Evolutionary conservation across 2,329 filamentous ascomycete species (phyloP), one percentile per base, ranked within the genome.

Genomic region (Calonectria pauciramosa): DNA sequence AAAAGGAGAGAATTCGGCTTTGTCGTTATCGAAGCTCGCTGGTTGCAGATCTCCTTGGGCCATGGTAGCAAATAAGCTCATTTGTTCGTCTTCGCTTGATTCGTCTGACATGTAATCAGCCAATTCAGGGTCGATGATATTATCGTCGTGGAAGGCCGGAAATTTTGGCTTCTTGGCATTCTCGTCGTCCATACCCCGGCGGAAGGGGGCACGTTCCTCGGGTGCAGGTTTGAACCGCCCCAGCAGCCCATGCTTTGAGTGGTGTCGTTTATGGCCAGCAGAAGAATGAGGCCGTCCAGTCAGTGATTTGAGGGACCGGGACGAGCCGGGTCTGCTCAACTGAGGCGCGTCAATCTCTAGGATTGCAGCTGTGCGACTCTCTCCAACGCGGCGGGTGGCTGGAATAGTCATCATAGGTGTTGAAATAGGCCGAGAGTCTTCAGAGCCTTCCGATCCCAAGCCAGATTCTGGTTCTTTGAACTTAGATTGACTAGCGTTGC

Each of bases 91-190:
- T 47, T 94, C 96, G 80, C 95, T 98, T 2, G 96, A 98, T 63
- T 95, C 96, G 83, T 99, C 97, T 9, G 97, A 99, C 89, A 99
- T 94, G 85, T 97, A 99, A 41, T 95, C 94, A 7, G 96, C 96
- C 69, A 99, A 88, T 81, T 99, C 97, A 1, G 97, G 97, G 82
- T 99, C 97, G 79, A 99, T 99, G 79, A 99, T 98, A 82, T 97
- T 99, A 87, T 99, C 97, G 82, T 97, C 96, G 83, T 99, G 97
- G 80, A 99, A 99, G n/a, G 96, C 96, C 20, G 96, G 94, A 44
- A 98, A 90, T 52, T 92, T 92, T 10, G 91, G 87, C 76, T 93
- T 93, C 76, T 90, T 92, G 5, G 89, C 87, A 63, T 89, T 86
- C 73, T 96, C 93, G 68, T 97, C 92, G 13, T 88, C 92, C 23